Conservation (phyloP, 2,329 filamentous ascomycete genomes). For the Pestalotiopsis sp. region DNA sequence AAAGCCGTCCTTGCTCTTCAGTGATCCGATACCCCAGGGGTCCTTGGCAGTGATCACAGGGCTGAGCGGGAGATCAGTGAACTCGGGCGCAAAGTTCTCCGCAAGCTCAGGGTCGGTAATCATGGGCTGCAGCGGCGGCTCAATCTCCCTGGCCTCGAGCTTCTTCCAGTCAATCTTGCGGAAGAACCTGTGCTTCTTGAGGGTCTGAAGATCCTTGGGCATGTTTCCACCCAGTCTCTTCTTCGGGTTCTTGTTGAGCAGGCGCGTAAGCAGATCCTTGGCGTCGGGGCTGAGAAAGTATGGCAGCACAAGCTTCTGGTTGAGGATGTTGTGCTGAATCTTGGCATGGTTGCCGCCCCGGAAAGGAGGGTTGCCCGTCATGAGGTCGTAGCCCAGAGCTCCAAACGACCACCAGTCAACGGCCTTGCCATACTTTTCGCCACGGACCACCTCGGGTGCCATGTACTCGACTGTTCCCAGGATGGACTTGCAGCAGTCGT, state of each 20-base stretch:
- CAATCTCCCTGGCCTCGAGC: constrained; percentile 78
- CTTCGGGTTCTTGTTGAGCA: constrained; percentile 87
- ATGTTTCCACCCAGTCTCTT: constrained; percentile 89
- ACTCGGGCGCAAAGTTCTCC: constrained; percentile 94
- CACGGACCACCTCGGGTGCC: constrained; percentile 92
- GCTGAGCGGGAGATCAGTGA: constrained; percentile 82
- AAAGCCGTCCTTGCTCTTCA: constrained; percentile 34
- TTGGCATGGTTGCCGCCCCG: constrained; percentile 88
- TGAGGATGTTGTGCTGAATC: constrained; percentile 93
- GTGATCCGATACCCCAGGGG: constrained; percentile 37
- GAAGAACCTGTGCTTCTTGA: constrained; percentile 97
- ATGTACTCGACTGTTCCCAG: constrained; percentile 98
- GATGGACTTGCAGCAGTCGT: constrained; percentile 77
- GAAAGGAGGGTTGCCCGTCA: constrained; percentile 92
- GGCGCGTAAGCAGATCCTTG: constrained; percentile 87
- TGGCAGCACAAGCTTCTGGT: constrained; percentile 84
- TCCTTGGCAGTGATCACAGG: constrained; percentile 59
- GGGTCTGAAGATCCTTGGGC: constrained; percentile 80
- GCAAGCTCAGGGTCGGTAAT: constrained; percentile 95
- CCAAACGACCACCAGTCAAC: constrained; percentile 99
- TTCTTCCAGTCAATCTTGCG: constrained; percentile 93
- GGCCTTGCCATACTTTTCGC: constrained; percentile 86
- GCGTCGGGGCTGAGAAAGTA: constrained; percentile 91
- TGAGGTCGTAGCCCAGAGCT: constrained; percentile 85
- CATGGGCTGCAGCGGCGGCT: constrained; percentile 87